Base-by-base conservation (phyloP, 768 basidiomycete species). In the Psilocybe tampanensis region DNA sequence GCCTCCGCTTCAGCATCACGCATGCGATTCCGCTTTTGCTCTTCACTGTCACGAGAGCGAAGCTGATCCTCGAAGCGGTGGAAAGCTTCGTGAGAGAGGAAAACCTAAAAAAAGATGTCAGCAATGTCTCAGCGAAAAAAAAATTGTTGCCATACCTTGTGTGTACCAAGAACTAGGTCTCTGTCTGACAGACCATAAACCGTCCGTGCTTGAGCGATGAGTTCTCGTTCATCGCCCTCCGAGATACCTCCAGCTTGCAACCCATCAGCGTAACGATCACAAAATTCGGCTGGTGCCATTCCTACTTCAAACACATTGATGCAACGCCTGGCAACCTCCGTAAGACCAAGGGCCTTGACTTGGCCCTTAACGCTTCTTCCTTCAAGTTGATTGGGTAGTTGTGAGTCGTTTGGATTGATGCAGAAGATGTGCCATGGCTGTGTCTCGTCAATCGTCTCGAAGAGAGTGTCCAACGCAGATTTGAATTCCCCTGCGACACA, bases 341-440 rank as follows among this genome's bases (percentile, higher is more conserved):
- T 74, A 63, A 98, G 65, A 0, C 94, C 92, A 22, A 88, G 66
- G 54, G 90, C 89, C 48, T 91, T 81, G 34, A 98, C 88, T 73
- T 98, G 96, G 0, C 92, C 91, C 70, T 95, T 96, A 47, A 98
- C 89, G 39, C 89, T 88, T 44, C 95, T 80, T 11, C 92, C 91
- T 75, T 98, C 96, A 51, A 98, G 76, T 69, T 98, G 95, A 68
- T 94, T 93, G 36, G 95, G 94, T 18, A 98, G 74, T 67, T 96
- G 96, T 22, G 93, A 88, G 74, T 98, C 95, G 68, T 98, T 99
- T 3, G 95, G 94, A 69, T 91, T 94, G 64, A 98, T 73, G 66
- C 94, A 97, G 73, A 96, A 93, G 17, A 97, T 81, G 64, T 87
- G 90, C 95, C 95, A 98, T 1, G 85, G 76, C 73, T 95, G 90